Base-by-base conservation (phyloP, 139 green algal genomes). In the Closterium sp. region DNA sequence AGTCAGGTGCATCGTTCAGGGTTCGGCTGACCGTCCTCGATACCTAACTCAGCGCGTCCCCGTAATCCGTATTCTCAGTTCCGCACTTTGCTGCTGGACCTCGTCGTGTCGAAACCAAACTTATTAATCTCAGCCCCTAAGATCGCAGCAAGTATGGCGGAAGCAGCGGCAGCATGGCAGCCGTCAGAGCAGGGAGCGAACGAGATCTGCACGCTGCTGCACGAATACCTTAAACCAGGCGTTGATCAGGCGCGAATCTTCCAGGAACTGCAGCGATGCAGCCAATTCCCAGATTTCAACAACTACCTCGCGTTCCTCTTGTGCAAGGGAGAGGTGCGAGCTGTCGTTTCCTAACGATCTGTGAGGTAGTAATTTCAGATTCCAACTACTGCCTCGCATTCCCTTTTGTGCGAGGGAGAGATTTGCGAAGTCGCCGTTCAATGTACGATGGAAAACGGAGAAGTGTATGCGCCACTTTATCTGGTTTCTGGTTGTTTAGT, bases 291-390 rank as follows among this genome's bases (percentile, higher is more conserved):
- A 2, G 98, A 99, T 91, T 99, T 99, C 94, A 97, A 97, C 93
- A 98, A 97, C 90, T 99, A 99, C 93, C 93, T 99, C 1, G 96
- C 97, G 1, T 98, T 95, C 91, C 96, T 99, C 28, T 96, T 99
- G 33, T 89, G 34, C 35, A 34, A 87, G n/a, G 93, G 33, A 66
- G 93, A 95, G 88, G 93, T 94, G 36, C 16, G 35, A 76, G 5
- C 55, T 1, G 55, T 3, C 12, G 5, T 76, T 76, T 3, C 55
- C 55, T 16, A 16, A 28, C 1, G 23, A 28, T 76, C 25, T 7
- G 0, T 1, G 55, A 76, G 55, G 25, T 28, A 19, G 25, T 76
- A 76, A 1, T 76, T 28, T 0, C 25, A 28, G 23, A 19, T 76
- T 7, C 25, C 4, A 76, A 16, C 43, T 12, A 69, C 55, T 76